Base-by-base conservation (phyloP, 2,329 filamentous ascomycete species). In the Penicillium sp. region DNA sequence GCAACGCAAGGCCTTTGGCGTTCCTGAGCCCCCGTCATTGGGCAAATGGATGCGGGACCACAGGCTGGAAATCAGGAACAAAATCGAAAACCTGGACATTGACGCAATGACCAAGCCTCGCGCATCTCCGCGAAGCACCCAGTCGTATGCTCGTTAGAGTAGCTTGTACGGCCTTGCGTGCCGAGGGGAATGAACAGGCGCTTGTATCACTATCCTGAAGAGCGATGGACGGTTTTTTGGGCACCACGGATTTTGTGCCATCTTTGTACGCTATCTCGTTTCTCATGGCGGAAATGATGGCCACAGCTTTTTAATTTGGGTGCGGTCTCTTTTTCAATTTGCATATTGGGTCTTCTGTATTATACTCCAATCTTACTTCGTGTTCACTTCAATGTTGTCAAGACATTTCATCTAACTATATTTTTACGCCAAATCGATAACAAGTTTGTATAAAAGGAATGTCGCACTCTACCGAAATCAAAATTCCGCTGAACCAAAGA, bases 1-100 rank as follows among this genome's bases (percentile, higher is more conserved):
- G 49, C 82, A 96, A 78, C 81, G 91, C 59, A 76, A 79, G 57
- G 78, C 78, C 21, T 72, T 94, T 49, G 90, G 91, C 0, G 70
- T 96, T 57, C 81, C 83, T 5, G 78, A 81, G 25, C 76, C 79
- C 53, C 74, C 69, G 43, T 66, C 71, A 72, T 78, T 54, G 75
- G 75, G 31, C 75, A 76, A 46, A 46, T 76, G 78, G 64, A 73
- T 75, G 49, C 78, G 80, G 53, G 64, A 47, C 45, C 45, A 47
- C 31, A 73, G 58, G 67, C 69, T 47, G 52, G 68, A 74, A 57
- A 65, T 74, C 39, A 61, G 74, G 57, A 70, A 76, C 45, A 73
- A 76, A 63, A 75, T 71, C 23, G 64, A 71, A 49, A 70, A 69
- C 44, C 65, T 70, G 53, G 70, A 73, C 54, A 72, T 75, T 59